Base-by-base conservation (phyloP, 345 rosid species). In the Raphanus raphanistrum region DNA sequence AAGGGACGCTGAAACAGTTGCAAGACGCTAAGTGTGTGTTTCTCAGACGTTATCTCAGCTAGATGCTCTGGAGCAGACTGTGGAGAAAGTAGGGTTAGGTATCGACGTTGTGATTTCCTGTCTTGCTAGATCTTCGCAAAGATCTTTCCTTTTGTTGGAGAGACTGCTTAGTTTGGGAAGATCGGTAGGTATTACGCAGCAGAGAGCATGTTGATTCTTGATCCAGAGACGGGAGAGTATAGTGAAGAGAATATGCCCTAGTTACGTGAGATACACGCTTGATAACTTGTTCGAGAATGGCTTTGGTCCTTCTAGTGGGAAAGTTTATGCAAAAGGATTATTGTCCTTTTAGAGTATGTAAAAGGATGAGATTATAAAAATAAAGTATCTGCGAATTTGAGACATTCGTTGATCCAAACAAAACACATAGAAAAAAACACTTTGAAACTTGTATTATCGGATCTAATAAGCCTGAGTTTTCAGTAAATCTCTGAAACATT, bases 151-250 rank as follows among this genome's bases (percentile, higher is more conserved):
- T 65, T 86, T 0, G 64, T 92, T 87, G 95, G 88, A 83, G 98
- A 94, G 31, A 93, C 96, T 5, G 98, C 97, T 0, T 97, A 94
- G 87, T 94, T 83, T 76, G 98, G 98, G 66, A 94, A 92, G 81
- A 94, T 92, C 1, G 97, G 96, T 41, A 88, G 96, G 85, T 92
- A 92, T 68, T 92, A 94, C 65, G 97, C 97, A 1, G 97, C 91
- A 2, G 97, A 94, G 84, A 94, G 98, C 78, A 92, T 92, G 97
- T 71, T 94, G 86, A 6, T 92, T 73, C 82, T 88, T 83, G 97
- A 94, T 84, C 88, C 91, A 0, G 93, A 87, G 77, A 92, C 93
- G 0, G 94, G 98, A 26, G 89, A 90, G 32, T 94, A 90, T 65
- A 87, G 88, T 63, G 90, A 89, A 7, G 97, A 92, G 78, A 82